Percentiles rank a stretch among this genome's conserved stretches.
Evolutionary conservation across 305 asterid species (phyloP).

Genomic region (Fraxinus ornus): DNA sequence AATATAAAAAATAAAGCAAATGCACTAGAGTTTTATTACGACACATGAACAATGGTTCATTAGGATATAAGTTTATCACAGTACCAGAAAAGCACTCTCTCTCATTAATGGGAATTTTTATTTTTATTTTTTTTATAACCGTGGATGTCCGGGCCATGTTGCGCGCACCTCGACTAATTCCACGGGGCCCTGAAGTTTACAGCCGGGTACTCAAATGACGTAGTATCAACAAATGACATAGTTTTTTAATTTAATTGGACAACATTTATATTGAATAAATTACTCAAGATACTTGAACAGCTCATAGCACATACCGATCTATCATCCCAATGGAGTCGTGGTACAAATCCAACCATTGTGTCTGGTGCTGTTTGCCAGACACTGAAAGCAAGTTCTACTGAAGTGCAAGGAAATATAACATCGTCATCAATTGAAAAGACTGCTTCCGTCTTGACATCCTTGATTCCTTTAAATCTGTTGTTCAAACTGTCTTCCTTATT

Average conservation of each 20-base stretch:
- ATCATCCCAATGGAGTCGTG: slow-evolving; percentile 70
- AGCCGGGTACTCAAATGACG: too few relatives aligned
- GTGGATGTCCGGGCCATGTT: too few relatives aligned
- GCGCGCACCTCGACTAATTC: too few relatives aligned
- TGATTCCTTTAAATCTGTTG: slow-evolving; percentile 82
- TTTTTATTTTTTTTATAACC: too few relatives aligned
- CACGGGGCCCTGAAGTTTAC: too few relatives aligned
- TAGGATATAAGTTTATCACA: neutral
- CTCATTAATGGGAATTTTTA: neutral
- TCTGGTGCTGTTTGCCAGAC: slow-evolving; percentile 80
- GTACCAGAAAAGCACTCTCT: neutral
- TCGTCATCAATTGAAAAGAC: slow-evolving; percentile 83
- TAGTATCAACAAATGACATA: neutral
- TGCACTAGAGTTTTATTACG: neutral
- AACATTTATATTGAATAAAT: neutral
- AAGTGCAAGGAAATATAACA: slow-evolving; percentile 65
- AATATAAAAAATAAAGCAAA: neutral
- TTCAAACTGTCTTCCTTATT: slow-evolving; percentile 83
- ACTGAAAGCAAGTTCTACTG: slow-evolving; percentile 67
- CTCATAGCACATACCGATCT: slow-evolving; percentile 45
- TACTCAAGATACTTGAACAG: neutral
- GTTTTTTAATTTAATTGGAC: neutral
- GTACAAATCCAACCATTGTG: slow-evolving; percentile 90
- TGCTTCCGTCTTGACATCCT: slow-evolving; percentile 70
- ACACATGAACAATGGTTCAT: neutral